Conservation (phyloP, 768 basidiomycete genomes). For the Suillus luteus region DNA sequence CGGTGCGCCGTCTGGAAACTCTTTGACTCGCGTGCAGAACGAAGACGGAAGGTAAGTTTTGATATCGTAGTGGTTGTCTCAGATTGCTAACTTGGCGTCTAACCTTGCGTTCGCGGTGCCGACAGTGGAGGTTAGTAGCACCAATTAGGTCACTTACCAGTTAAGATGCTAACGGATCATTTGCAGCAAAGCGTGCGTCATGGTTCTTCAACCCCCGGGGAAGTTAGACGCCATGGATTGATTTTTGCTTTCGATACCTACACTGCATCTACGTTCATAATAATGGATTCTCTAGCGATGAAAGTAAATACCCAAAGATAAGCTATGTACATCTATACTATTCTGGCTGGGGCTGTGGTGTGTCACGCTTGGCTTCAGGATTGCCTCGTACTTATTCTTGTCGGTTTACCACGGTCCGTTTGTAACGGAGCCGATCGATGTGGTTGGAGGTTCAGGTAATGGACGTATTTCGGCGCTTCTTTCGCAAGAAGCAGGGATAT, state of each 20-base stretch:
- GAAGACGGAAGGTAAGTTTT: conserved; percentile 71
- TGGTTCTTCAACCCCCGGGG: conserved; percentile 91
- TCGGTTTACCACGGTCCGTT: not conserved
- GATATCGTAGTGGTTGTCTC: not conserved
- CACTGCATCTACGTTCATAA: conserved; percentile 32
- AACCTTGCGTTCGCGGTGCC: conserved; percentile 23
- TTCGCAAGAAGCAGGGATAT: conserved; percentile 16
- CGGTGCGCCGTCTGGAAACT: conserved; percentile 56
- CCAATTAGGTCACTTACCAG: conserved; percentile 14
- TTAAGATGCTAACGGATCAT: conserved; percentile 33
- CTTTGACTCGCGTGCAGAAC: conserved; percentile 73
- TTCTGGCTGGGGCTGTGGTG: conserved; percentile 25
- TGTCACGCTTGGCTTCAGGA: conserved; percentile 20
- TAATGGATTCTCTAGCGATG: conserved; percentile 26
- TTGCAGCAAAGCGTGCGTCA: conserved; percentile 83
- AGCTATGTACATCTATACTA: conserved; percentile 27
- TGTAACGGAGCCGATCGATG: not conserved
- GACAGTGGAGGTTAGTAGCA: conserved; percentile 37
- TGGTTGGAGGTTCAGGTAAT: not conserved
- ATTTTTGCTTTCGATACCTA: conserved; percentile 14
- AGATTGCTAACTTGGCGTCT: conserved; percentile 21
- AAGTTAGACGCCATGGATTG: conserved; percentile 30
- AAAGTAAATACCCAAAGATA: conserved; percentile 9
- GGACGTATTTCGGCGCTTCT: conserved; percentile 9
- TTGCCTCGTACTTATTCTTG: not conserved